A percentile compares a stretch with the other conserved stretches of the same genome.
phyloP scores from a whole-genome alignment of 768 basidiomycete species.

The Mycena rosella region DNA sequence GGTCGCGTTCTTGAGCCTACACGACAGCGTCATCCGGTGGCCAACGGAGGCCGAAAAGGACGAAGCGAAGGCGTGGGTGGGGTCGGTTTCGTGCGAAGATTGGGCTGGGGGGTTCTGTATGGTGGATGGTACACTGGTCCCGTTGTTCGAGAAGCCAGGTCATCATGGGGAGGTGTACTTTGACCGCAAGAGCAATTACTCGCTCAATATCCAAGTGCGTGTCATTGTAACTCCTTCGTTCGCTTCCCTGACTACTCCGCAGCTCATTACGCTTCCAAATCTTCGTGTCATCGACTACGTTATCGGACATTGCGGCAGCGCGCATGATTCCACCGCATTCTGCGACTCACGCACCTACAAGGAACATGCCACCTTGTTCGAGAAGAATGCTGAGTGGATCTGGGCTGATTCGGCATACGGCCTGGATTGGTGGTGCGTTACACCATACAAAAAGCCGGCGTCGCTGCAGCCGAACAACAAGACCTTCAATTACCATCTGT shows the following conservation, averaged over 20 bases:
- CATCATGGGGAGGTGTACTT: background rate
- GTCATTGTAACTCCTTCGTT: background rate
- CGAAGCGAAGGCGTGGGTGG: constrained; percentile 13
- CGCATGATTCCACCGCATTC: constrained; percentile 28
- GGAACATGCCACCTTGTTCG: constrained; percentile 32
- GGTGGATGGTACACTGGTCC: constrained; percentile 21
- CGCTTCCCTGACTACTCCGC: background rate
- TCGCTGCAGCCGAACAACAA: constrained; percentile 39
- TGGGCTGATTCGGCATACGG: constrained; percentile 50
- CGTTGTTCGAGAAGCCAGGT: background rate
- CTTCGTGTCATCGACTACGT: constrained; percentile 33
- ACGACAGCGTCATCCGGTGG: constrained; percentile 1
- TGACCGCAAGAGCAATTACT: constrained; percentile 15
- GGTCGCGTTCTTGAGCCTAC: background rate
- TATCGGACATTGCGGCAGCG: constrained; percentile 26
- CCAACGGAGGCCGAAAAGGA: constrained; percentile 3
- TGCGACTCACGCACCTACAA: constrained; percentile 35
- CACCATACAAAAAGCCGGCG: constrained; percentile 48
- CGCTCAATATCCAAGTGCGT: constrained; percentile 18
- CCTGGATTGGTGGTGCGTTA: constrained; percentile 43
- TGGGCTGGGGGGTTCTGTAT: constrained; percentile 2
- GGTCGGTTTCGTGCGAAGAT: constrained; percentile 1
- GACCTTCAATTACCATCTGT: constrained; percentile 44
- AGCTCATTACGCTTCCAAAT: constrained; percentile 27
- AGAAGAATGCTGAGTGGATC: constrained; percentile 34